A percentile compares a stretch with the other conserved stretches of the same genome.
Conservation (phyloP, 75 land plant species). For the Selaginella moellendorffii region DNA sequence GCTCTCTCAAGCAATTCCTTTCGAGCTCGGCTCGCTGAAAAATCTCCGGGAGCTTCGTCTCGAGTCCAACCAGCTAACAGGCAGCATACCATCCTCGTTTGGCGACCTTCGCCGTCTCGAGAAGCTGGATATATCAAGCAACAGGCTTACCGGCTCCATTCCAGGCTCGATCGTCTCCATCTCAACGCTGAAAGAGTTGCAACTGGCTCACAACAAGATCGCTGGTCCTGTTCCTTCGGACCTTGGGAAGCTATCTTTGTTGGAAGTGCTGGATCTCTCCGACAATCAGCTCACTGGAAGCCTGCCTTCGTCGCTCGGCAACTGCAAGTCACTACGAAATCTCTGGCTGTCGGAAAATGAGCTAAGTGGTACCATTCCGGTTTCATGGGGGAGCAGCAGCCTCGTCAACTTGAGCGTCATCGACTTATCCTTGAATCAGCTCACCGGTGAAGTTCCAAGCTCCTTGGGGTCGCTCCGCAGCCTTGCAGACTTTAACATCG, state of each 20-base stretch:
- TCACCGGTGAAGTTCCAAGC: background rate
- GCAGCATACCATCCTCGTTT: background rate
- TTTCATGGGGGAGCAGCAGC: background rate
- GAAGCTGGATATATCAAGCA: background rate
- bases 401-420: background rate
- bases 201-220: background rate
- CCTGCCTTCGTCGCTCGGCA: conserved; percentile 28
- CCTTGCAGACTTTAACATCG: background rate
- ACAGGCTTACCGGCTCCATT: background rate
- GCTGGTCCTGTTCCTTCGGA: background rate
- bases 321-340: background rate
- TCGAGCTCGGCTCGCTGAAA: background rate
- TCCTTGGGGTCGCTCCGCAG: background rate
- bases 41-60: background rate
- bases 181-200: background rate
- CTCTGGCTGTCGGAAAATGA: background rate
- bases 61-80: background rate
- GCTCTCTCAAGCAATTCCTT: background rate
- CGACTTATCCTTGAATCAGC: background rate
- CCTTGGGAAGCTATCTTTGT: background rate
- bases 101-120: background rate
- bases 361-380: background rate
- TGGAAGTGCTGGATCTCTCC: background rate
- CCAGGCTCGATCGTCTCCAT: background rate
- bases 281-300: conserved; percentile 50